These are phyloP conservation scores for Balamuthia mandrillaris DNA, from an alignment of 208 protist genomes.

Conservation along the genomic window DNA sequence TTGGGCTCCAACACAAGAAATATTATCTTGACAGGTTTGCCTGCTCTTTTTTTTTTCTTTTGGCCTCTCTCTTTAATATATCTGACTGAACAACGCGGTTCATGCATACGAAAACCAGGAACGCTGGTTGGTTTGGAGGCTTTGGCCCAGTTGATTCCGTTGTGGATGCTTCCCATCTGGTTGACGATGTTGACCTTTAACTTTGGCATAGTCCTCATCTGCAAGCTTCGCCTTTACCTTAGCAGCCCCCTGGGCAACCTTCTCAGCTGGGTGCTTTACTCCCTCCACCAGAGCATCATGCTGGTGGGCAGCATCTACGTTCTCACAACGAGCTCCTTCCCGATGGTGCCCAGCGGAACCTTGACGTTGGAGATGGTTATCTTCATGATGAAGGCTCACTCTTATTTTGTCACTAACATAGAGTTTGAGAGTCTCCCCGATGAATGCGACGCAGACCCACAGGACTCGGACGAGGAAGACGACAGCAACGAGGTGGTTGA, in stretches of 20 bases:
- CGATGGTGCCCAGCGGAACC: constrained; percentile 17
- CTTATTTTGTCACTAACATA: constrained; percentile 31
- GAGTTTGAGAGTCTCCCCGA: not conserved
- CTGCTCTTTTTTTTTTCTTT: too few relatives aligned
- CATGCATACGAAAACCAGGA: too few relatives aligned
- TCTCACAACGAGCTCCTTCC: constrained; percentile 15
- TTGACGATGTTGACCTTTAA: not conserved
- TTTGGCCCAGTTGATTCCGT: not conserved
- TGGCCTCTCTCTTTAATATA: too few relatives aligned
- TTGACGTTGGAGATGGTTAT: constrained; percentile 31
- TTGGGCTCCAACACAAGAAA: constrained; percentile 12
- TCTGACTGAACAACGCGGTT: too few relatives aligned
- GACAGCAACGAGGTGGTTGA: not conserved
- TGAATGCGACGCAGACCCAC: not conserved
- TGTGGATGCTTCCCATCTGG: constrained; percentile 32
- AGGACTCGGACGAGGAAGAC: not conserved
- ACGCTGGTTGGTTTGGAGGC: constrained; percentile 19
- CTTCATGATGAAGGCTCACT: constrained; percentile 42
- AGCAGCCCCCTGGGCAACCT: not conserved
- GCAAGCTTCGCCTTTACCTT: not conserved
- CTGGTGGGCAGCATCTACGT: constrained; percentile 6
- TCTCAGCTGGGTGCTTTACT: not conserved
- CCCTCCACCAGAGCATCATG: constrained; percentile 8
- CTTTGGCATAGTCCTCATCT: not conserved
- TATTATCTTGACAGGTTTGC: too few relatives aligned